Evolutionary conservation across 139 green algal genomes (phyloP).

Genomic region (Tetratostichococcus sp.): DNA sequence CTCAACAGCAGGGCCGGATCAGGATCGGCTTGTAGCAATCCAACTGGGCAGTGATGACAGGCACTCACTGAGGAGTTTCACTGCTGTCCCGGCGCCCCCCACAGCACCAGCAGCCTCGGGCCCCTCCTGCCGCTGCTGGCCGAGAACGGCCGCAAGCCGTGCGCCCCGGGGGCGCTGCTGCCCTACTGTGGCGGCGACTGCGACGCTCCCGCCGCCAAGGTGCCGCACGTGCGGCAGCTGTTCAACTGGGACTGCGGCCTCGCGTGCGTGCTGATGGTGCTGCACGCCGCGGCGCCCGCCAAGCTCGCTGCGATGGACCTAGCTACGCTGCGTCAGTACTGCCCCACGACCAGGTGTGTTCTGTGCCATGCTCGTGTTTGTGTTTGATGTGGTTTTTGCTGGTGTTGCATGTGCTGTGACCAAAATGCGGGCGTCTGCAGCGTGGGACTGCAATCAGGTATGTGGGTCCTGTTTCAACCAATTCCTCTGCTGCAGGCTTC

Average conservation of each 20-base stretch:
- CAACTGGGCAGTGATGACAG: too few species aligned
- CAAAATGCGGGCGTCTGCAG: too few species aligned
- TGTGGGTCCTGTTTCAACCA: too few species aligned
- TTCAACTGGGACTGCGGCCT: slow-evolving; percentile 85
- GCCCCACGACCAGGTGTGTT: slow-evolving; percentile 53
- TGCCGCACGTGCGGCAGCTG: slow-evolving; percentile 62
- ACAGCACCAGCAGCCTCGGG: neutral
- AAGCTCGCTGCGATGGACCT: slow-evolving; percentile 28
- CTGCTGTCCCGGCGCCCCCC: too few species aligned
- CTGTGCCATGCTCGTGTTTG: too few species aligned
- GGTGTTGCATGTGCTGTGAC: too few species aligned
- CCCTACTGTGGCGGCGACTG: neutral
- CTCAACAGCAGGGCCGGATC: too few species aligned
- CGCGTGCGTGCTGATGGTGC: slow-evolving; percentile 85
- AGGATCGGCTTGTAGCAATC: too few species aligned
- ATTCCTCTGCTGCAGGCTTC: too few species aligned
- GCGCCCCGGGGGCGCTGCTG: neutral
- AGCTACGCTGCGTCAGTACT: slow-evolving; percentile 48
- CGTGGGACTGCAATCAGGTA: too few species aligned
- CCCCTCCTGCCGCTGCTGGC: neutral
- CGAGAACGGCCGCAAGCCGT: slow-evolving; percentile 3
- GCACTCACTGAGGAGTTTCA: too few species aligned
- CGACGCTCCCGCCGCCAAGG: neutral
- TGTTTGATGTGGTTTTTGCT: too few species aligned
- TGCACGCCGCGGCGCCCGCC: slow-evolving; percentile 43